These are phyloP conservation scores for Cladosporium sp. DNA, from an alignment of 2,329 filamentous ascomycete genomes.

Conservation along the genomic window DNA sequence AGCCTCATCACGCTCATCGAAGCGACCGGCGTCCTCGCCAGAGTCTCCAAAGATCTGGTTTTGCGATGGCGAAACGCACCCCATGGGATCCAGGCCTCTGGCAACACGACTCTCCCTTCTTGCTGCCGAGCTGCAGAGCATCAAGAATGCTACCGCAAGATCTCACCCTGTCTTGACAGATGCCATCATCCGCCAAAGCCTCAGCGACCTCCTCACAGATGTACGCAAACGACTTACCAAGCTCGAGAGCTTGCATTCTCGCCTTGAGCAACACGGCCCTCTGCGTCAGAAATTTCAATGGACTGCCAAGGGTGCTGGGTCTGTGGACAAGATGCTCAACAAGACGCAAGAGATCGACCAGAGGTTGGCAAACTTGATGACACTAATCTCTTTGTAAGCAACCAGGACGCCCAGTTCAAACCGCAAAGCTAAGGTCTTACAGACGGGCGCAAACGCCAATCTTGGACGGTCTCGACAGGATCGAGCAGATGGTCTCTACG, in stretches of 20 bases:
- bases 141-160: not conserved
- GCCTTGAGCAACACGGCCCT: not conserved
- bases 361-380: conserved; percentile 1
- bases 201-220: not conserved
- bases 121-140: not conserved
- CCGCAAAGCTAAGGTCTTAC: not conserved
- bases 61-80: not conserved
- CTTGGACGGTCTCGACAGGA: not conserved
- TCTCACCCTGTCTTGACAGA: not conserved
- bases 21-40: not conserved
- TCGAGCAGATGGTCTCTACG: conserved; percentile 1
- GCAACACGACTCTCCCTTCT: not conserved
- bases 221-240: not conserved
- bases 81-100: not conserved
- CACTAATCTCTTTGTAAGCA: not conserved
- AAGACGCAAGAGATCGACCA: conserved; percentile 1
- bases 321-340: not conserved
- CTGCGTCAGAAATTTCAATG: not conserved
- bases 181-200: conserved; percentile 2
- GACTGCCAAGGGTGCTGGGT: conserved; percentile 5
- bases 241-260: conserved; percentile 1
- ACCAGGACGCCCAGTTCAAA: not conserved
- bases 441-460: not conserved
- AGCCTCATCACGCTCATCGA: conserved; percentile 5
- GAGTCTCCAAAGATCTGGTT: not conserved